A percentile compares a stretch with the other conserved stretches of the same genome.
Evolutionary conservation across 441 rosid species (phyloP).

Genomic region (Manihot esculenta): DNA sequence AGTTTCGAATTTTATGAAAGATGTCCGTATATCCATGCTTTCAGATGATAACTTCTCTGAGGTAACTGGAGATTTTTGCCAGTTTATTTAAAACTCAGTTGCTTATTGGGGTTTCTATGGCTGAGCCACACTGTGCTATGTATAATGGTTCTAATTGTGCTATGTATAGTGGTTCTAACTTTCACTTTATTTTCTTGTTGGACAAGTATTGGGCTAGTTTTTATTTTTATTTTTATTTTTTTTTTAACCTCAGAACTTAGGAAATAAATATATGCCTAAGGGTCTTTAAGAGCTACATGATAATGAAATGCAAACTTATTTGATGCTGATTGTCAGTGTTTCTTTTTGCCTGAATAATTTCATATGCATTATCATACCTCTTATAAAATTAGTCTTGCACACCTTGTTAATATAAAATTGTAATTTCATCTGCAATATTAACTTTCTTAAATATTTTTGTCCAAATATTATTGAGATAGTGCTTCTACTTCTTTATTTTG

Average conservation of each 20-base stretch:
- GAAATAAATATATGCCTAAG: background rate
- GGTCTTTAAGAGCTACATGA: conserved; percentile 4
- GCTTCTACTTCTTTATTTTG: background rate
- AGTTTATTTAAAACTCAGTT: background rate
- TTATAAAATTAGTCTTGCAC: background rate
- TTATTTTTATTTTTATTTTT: too few species aligned
- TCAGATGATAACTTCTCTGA: conserved; percentile 47
- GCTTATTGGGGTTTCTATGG: background rate
- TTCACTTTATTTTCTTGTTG: background rate
- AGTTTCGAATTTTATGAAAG: conserved; percentile 40
- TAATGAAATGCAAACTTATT: background rate
- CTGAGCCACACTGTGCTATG: background rate
- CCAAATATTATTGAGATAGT: background rate
- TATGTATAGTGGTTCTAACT: too few species aligned
- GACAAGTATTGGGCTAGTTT: background rate
- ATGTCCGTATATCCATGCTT: conserved; percentile 38
- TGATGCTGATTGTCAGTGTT: background rate
- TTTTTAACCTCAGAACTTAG: background rate
- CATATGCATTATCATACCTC: background rate
- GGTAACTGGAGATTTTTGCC: conserved; percentile 25
- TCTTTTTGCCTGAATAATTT: background rate
- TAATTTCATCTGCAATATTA: background rate
- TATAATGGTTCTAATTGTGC: too few species aligned
- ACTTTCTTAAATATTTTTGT: background rate
- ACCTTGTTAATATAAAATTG: background rate